Evolutionary conservation across 177 flowering plant genomes (phyloP).

Genomic region (Vitis hybrid): DNA sequence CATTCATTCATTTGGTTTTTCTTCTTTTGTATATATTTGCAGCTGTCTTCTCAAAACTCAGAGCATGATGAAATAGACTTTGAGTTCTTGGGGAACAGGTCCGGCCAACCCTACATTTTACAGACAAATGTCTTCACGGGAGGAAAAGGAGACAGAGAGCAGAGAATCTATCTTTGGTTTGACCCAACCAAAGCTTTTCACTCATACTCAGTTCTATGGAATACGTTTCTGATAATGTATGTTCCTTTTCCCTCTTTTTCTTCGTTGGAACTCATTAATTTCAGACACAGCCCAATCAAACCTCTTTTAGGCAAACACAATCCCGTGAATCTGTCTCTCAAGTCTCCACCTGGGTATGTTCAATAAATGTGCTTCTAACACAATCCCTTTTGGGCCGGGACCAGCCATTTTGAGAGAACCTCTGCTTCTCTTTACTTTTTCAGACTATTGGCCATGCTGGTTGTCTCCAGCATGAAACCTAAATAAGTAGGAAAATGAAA

Average conservation of each 20-base stretch:
- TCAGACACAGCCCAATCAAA: background rate
- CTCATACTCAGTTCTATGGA: conserved; percentile 44
- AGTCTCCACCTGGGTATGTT: too few species aligned
- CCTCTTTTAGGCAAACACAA: too few species aligned
- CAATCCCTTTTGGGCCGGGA: too few species aligned
- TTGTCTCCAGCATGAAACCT: too few species aligned
- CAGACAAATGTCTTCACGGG: conserved; percentile 50
- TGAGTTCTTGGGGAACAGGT: conserved; percentile 52
- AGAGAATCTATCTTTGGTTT: conserved; percentile 48
- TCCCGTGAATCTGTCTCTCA: too few species aligned
- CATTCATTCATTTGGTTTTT: background rate
- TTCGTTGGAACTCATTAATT: background rate
- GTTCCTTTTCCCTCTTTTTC: conserved; percentile 7
- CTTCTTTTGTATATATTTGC: conserved; percentile 1
- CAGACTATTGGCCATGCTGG: too few species aligned
- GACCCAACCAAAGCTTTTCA: conserved; percentile 41
- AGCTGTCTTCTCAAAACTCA: conserved; percentile 36
- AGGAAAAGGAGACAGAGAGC: conserved; percentile 47
- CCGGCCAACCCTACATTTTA: conserved; percentile 41
- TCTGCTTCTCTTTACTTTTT: too few species aligned
- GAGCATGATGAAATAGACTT: conserved; percentile 54
- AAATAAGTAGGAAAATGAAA: too few species aligned
- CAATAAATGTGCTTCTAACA: too few species aligned
- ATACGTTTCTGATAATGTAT: conserved; percentile 32
- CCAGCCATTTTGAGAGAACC: too few species aligned